Evolutionary conservation across 2,329 filamentous ascomycete genomes (phyloP), one percentile per base, ranked within the genome.

Genomic region (Stemphylium beticola): DNA sequence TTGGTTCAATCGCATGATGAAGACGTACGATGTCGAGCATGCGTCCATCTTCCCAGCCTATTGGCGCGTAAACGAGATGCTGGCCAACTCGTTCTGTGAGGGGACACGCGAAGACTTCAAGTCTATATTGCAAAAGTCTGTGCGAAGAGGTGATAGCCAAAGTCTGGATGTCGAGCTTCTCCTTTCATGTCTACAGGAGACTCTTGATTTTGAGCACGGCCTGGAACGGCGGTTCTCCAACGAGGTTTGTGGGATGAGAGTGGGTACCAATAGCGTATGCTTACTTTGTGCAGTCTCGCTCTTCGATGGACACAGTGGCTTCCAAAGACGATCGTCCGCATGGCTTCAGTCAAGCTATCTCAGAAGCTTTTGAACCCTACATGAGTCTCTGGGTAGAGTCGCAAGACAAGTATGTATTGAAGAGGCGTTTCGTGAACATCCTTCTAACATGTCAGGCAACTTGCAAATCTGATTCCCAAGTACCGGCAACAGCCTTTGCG

Each of bases 361-460:
- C 95, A 0, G 92, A 96, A 58, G 95, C 95, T 0, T 99, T 99
- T 69, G 95, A 98, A 76, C 95, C 95, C 1, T 99, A 98, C 74
- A 83, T 99, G 61, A 96, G 92, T 72, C 80, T 99, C 4, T 99
- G 95, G 95, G 92, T 99, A 1, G 93, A 98, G 56, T 93, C 92
- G 9, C 95, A 98, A 75, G 93, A 97, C 76, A 93, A 87, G 75
- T 77, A 73, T 38, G 72, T 67, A 15, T 15, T 33, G 20, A 20
- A 52, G 7, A 26, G 11, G 29, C 22, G 18, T 9, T 36, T 18
- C 10, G 29, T 49, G 7, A 17, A 11, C 1, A 18, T 32, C 12
- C 40, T 31, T 45, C 62, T 71, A 36, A 68, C 52, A 14, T 12
- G n/a, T 3, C 42, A 79, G 77, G 66, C 89, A 96, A 67, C 81